These are phyloP conservation scores for Asterochloris erici DNA, from an alignment of 139 green algal species.

Conservation along the genomic window DNA sequence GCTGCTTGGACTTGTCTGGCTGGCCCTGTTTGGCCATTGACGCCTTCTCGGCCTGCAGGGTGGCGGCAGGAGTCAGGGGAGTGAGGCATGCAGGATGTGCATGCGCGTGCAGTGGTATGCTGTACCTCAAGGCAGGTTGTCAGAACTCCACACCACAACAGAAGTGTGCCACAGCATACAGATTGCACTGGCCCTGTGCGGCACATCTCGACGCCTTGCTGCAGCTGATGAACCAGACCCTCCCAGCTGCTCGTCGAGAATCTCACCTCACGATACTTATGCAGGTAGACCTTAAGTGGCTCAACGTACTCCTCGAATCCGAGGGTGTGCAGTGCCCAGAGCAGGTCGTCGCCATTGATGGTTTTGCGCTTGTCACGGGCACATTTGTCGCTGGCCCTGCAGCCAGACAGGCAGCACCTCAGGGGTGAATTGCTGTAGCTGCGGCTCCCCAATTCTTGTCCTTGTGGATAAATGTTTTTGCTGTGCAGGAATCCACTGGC, in stretches of 20 bases:
- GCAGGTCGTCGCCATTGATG: conserved; percentile 97
- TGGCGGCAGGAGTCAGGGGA: background rate
- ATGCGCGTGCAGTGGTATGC: no score
- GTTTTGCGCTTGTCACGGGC: conserved; percentile 98
- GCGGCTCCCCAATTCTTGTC: no score
- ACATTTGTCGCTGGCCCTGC: conserved; percentile 98
- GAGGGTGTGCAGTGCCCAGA: conserved; percentile 97
- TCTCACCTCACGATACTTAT: conserved; percentile 88
- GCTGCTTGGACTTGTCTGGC: background rate
- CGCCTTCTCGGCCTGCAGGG: conserved; percentile 23
- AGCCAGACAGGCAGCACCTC: background rate
- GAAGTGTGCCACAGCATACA: background rate
- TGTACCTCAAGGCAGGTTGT: no score
- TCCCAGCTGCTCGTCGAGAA: background rate
- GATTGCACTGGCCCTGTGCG: background rate
- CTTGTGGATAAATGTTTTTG: background rate
- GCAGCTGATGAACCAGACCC: background rate
- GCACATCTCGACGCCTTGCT: background rate
- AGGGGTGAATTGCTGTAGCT: no score
- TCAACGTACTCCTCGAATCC: conserved; percentile 98
- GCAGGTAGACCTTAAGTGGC: conserved; percentile 93
- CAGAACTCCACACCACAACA: no score
- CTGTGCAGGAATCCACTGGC: background rate
- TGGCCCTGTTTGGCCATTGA: conserved; percentile 25
- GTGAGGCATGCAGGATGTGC: no score